Percentiles rank a stretch among this genome's conserved stretches.
phyloP scores from a whole-genome alignment of 192 early-diverging fungal genomes.

The Umbelopsis sp. region DNA sequence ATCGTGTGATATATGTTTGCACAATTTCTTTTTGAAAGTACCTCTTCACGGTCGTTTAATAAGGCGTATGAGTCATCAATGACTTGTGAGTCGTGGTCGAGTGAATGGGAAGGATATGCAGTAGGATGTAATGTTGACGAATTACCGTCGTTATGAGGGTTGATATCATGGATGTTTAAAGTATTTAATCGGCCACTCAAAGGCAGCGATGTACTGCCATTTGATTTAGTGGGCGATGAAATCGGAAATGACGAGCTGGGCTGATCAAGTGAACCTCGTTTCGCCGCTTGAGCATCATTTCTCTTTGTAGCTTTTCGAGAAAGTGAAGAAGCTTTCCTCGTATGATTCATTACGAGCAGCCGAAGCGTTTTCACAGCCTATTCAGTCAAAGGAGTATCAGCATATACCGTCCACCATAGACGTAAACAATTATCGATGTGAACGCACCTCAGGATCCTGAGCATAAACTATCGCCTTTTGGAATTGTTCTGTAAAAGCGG shows the following conservation, averaged over 20 bases:
- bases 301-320: constrained; percentile 41
- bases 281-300: constrained; percentile 2
- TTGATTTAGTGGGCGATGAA: not conserved
- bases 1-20: not conserved
- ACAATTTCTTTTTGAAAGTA: not conserved
- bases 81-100: constrained; percentile 8
- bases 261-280: not conserved
- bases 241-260: not conserved
- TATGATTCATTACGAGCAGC: constrained; percentile 69
- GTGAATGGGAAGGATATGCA: not conserved
- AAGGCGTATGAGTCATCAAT: constrained; percentile 40
- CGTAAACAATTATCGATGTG: not conserved
- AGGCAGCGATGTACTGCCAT: not conserved
- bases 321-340: constrained; percentile 65
- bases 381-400: not conserved
- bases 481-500: constrained; percentile 52
- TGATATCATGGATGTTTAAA: not conserved
- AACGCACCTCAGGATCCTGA: constrained; percentile 57
- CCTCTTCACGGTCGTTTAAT: constrained; percentile 21
- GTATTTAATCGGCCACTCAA: not conserved
- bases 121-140: not conserved
- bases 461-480: constrained; percentile 58
- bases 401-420: not conserved
- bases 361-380: constrained; percentile 67
- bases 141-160: not conserved